phyloP scores from a whole-genome alignment of 23 red algal species.

The Gracilariopsis chorda region DNA sequence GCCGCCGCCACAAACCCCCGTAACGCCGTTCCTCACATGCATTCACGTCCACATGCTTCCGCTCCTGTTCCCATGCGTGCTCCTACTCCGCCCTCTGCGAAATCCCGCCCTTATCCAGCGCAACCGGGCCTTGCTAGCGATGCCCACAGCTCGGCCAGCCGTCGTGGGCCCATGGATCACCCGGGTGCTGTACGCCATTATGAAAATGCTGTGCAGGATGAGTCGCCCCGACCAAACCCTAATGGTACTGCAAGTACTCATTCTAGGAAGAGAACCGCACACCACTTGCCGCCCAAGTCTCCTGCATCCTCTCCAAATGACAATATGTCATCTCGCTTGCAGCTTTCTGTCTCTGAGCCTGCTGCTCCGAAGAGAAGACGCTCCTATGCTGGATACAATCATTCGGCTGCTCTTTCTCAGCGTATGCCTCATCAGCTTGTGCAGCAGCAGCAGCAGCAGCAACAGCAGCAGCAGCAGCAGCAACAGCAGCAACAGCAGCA shows the following conservation, averaged over 20 bases:
- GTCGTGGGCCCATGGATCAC: constrained; percentile 33
- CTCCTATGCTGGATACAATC: background rate
- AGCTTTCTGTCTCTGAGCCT: background rate
- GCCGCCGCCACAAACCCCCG: background rate
- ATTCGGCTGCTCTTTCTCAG: background rate
- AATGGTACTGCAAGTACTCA: background rate
- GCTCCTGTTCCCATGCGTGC: background rate
- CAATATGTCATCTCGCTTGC: background rate
- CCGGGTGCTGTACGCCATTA: background rate
- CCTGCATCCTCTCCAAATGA: background rate
- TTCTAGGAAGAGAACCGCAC: background rate
- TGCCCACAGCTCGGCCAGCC: constrained; percentile 35
- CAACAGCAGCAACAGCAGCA: background rate
- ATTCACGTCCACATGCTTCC: background rate
- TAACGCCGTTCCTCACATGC: background rate
- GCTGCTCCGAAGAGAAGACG: background rate
- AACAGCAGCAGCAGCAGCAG: background rate
- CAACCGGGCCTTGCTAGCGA: constrained; percentile 16
- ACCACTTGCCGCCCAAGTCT: constrained; percentile 6
- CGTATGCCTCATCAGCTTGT: constrained; percentile 7
- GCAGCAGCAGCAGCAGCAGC: constrained; percentile 51
- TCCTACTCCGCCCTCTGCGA: background rate
- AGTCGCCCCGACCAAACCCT: constrained; percentile 12
- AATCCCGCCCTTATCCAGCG: background rate
- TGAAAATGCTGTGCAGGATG: constrained; percentile 32